These are phyloP conservation scores for Saccharomyces hybrid DNA, from an alignment of 1,139 yeast genomes.

Conservation along the genomic window DNA sequence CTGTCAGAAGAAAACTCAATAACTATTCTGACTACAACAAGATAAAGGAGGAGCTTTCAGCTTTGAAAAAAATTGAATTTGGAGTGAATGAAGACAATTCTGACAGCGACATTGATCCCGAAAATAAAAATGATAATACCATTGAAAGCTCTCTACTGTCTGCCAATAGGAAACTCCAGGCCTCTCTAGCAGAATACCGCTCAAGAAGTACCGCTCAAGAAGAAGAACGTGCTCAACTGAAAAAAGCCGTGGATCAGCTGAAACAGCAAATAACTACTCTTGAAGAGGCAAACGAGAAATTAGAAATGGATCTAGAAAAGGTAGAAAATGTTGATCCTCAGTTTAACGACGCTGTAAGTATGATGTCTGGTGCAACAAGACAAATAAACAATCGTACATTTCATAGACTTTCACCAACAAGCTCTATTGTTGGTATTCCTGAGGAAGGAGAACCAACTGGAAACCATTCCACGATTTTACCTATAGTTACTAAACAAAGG, in stretches of 20 bases:
- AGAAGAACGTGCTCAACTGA: conserved; percentile 18
- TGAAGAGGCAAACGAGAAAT: conserved; percentile 45
- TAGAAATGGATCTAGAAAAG: conserved; percentile 69
- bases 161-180: conserved; percentile 38
- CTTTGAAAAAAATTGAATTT: conserved; percentile 69
- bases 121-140: conserved; percentile 15
- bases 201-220: conserved; percentile 23
- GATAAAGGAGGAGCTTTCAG: conserved; percentile 62
- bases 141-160: conserved; percentile 36
- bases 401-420: conserved; percentile 40
- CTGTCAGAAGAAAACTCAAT: conserved; percentile 41
- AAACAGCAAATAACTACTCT: conserved; percentile 35
- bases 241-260: conserved; percentile 27
- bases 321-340: conserved; percentile 33
- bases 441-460: conserved; percentile 28
- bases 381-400: conserved; percentile 36
- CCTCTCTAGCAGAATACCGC: conserved; percentile 32
- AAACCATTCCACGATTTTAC: conserved; percentile 47
- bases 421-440: conserved; percentile 43
- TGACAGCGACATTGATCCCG: conserved; percentile 32
- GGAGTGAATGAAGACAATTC: conserved; percentile 37
- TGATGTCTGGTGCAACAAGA: conserved; percentile 54
- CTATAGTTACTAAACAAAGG: conserved; percentile 88
- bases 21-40: conserved; percentile 64
- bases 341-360: conserved; percentile 55